phyloP scores from a whole-genome alignment of 495 filamentous ascomycete genomes.

The Apodospora peruviana region DNA sequence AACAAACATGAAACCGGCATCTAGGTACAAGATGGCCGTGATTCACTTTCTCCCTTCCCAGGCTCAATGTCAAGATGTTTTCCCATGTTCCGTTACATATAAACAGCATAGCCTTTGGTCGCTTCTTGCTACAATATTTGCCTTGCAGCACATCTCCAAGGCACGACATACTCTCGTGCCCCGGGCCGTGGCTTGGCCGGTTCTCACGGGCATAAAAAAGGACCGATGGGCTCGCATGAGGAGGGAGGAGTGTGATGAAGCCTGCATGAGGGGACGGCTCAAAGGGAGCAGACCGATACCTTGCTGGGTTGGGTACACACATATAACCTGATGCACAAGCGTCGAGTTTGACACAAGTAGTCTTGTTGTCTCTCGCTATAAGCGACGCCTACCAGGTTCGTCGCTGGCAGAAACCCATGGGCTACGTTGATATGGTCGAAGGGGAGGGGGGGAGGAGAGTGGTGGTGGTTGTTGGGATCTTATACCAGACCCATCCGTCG shows the following conservation, averaged over 20 bases:
- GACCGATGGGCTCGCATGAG: background rate
- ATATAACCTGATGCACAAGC: background rate
- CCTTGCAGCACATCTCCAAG: too few species aligned
- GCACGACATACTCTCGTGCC: too few species aligned
- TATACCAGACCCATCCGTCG: slow-evolving; percentile 15
- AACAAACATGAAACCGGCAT: too few species aligned
- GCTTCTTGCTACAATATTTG: too few species aligned
- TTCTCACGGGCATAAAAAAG: background rate
- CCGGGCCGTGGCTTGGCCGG: background rate
- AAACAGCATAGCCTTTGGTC: too few species aligned
- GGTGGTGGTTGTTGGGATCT: slow-evolving; percentile 9
- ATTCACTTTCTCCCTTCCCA: too few species aligned
- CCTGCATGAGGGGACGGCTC: slow-evolving; percentile 21
- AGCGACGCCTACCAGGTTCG: slow-evolving; percentile 9
- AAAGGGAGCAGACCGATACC: slow-evolving; percentile 6
- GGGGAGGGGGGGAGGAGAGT: slow-evolving; percentile 7
- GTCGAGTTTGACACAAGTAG: background rate
- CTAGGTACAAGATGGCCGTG: too few species aligned
- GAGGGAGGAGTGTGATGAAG: slow-evolving; percentile 14
- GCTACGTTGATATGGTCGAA: slow-evolving; percentile 7
- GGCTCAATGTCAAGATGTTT: too few species aligned
- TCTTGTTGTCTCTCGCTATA: slow-evolving; percentile 8
- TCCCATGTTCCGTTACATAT: too few species aligned
- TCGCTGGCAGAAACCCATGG: slow-evolving; percentile 3
- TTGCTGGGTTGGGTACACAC: background rate